A percentile compares a stretch with the other conserved stretches of the same genome.
Conservation (phyloP, 495 filamentous ascomycete genomes). For the Aspergillus avenaceus region DNA sequence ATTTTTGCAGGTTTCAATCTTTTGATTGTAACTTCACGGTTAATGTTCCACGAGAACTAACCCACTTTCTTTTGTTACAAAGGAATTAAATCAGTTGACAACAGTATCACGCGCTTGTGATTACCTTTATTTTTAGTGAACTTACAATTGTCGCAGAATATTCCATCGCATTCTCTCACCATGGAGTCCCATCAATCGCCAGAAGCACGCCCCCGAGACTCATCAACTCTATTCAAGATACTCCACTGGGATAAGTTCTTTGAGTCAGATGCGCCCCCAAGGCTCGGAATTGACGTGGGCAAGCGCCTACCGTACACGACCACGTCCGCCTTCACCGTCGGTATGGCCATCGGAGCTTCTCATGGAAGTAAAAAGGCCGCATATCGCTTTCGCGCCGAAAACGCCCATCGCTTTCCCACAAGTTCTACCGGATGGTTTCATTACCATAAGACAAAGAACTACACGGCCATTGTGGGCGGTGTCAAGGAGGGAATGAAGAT, state of each 20-base stretch:
- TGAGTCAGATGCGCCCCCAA: constrained; percentile 41
- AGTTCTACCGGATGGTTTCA: constrained; percentile 88
- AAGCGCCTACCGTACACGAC: constrained; percentile 61
- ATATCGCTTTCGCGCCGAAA: constrained; percentile 86
- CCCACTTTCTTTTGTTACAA: no score
- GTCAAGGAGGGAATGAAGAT: constrained; percentile 72
- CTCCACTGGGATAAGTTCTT: constrained; percentile 41
- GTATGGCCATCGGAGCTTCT: constrained; percentile 63
- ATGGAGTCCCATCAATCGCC: constrained; percentile 26
- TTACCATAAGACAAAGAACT: constrained; percentile 97
- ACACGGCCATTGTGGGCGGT: constrained; percentile 69
- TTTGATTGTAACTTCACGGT: no score
- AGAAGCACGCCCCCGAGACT: constrained; percentile 10
- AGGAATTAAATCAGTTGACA: background rate
- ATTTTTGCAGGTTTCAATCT: no score
- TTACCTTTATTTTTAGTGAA: background rate
- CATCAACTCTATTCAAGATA: constrained; percentile 24
- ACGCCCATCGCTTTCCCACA: constrained; percentile 83
- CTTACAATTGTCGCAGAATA: background rate
- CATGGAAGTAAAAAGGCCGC: constrained; percentile 70
- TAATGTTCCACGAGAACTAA: no score
- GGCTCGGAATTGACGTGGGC: constrained; percentile 61
- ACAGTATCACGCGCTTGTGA: background rate
- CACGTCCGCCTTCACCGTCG: constrained; percentile 56
- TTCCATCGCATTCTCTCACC: background rate